phyloP scores from a whole-genome alignment of 225 moss, liverwort and hornwort species.

The Straminergon stramineum region DNA sequence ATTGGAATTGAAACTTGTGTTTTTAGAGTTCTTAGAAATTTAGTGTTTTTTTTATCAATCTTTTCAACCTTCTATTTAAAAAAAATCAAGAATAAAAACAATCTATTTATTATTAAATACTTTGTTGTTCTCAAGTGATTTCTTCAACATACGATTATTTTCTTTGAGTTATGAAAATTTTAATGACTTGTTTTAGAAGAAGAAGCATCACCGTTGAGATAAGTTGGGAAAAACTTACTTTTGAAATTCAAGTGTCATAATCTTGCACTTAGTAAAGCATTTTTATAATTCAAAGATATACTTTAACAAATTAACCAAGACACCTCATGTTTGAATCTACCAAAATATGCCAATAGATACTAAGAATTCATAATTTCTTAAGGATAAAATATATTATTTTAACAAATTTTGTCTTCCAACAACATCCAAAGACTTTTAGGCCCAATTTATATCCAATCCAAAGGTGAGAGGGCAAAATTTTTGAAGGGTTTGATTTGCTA shows the following conservation, averaged over 20 bases:
- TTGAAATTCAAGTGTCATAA: background rate
- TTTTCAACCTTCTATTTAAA: background rate
- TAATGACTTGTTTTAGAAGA: too few relatives aligned
- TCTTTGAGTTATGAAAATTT: background rate
- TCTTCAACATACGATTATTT: background rate
- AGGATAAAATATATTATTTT: too few relatives aligned
- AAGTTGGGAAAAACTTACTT: background rate
- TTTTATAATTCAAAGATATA: background rate
- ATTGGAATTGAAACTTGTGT: background rate
- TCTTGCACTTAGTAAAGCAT: background rate
- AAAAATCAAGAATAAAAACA: fast-evolving
- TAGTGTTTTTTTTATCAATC: background rate
- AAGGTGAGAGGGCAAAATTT: background rate
- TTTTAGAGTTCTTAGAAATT: background rate
- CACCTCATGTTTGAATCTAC: background rate
- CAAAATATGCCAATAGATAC: background rate
- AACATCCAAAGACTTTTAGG: background rate
- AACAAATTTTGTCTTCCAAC: background rate
- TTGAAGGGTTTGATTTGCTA: background rate
- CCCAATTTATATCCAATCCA: fast-evolving
- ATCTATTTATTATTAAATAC: background rate
- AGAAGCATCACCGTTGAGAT: background rate
- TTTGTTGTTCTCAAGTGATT: background rate
- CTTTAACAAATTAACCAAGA: background rate
- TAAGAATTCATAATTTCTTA: background rate